Percentiles rank a stretch among this genome's conserved stretches.
Evolutionary conservation across 352 stramenopile species (phyloP).

Genomic region (Globisporangium paroecandrum): DNA sequence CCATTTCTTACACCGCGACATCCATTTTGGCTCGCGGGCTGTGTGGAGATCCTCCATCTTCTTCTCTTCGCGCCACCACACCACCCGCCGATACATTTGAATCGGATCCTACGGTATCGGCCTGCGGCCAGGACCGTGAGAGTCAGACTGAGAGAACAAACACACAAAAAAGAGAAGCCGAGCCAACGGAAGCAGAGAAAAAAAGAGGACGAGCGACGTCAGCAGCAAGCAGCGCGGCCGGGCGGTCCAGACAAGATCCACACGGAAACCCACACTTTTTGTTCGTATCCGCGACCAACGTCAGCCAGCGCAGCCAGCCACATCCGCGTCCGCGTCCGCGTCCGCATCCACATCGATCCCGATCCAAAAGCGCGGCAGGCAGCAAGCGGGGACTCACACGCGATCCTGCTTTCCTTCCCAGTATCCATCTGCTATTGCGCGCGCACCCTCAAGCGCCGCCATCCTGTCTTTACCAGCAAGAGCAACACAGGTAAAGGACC

Average conservation of each 20-base stretch:
- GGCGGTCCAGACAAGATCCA: conserved; percentile 20
- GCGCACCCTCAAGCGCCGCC: not conserved
- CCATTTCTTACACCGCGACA: conserved; percentile 6
- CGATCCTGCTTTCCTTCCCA: not conserved
- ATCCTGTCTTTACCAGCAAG: not conserved
- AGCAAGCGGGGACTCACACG: not conserved
- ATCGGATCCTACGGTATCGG: not conserved
- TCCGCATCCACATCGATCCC: conserved; percentile 1
- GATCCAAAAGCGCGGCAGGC: not conserved
- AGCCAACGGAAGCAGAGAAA: not conserved
- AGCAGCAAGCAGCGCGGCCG: not conserved
- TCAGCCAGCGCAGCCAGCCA: not conserved
- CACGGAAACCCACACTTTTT: conserved; percentile 17
- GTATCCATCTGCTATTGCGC: conserved; percentile 14
- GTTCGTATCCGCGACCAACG: conserved; percentile 16
- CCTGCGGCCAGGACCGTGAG: not conserved
- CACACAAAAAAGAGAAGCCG: conserved; percentile 15
- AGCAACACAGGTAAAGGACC: conserved; percentile 2
- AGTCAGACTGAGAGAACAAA: conserved; percentile 17
- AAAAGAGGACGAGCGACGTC: not conserved
- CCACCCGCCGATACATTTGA: not conserved
- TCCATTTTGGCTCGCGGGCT: not conserved
- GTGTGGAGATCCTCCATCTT: not conserved
- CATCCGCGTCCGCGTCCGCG: not conserved
- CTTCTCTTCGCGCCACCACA: conserved; percentile 1